These are phyloP conservation scores for Penicillium polonicum DNA, from an alignment of 2,329 filamentous ascomycete species.

Conservation along the genomic window DNA sequence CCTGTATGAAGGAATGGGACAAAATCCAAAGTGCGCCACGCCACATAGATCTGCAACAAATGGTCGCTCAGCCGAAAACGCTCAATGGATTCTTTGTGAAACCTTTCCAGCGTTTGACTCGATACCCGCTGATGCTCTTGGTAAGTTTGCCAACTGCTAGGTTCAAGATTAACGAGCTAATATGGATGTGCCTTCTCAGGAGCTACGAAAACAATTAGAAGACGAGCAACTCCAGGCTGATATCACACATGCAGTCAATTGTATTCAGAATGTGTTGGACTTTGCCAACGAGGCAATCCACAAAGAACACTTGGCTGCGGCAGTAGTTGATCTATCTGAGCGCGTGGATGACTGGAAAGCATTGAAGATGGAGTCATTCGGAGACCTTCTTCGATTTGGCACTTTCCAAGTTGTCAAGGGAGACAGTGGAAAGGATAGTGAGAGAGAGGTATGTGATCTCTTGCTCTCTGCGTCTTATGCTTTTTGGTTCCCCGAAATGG, in stretches of 20 bases:
- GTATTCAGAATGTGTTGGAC: slow-evolving; percentile 75
- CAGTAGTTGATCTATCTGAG: slow-evolving; percentile 73
- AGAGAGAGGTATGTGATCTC: slow-evolving; percentile 70
- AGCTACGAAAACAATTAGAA: slow-evolving; percentile 80
- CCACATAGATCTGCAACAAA: slow-evolving; percentile 66
- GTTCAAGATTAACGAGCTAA: not conserved
- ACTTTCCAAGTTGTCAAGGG: slow-evolving; percentile 87
- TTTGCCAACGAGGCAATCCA: slow-evolving; percentile 90
- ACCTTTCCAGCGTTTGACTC: slow-evolving; percentile 91
- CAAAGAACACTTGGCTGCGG: slow-evolving; percentile 78
- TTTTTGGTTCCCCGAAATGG: not conserved
- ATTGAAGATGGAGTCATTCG: slow-evolving; percentile 86
- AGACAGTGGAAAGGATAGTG: slow-evolving; percentile 73
- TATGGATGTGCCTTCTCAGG: slow-evolving; percentile 49
- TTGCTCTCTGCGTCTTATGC: slow-evolving; percentile 1
- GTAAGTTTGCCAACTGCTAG: slow-evolving; percentile 49
- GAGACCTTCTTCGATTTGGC: slow-evolving; percentile 81
- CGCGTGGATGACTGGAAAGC: slow-evolving; percentile 98
- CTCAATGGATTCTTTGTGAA: slow-evolving; percentile 92
- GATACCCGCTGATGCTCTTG: slow-evolving; percentile 87
- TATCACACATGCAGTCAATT: slow-evolving; percentile 72
- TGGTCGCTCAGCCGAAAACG: slow-evolving; percentile 83
- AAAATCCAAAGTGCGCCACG: slow-evolving; percentile 71
- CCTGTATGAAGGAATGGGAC: slow-evolving; percentile 82
- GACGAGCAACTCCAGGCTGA: slow-evolving; percentile 70